These are phyloP conservation scores for Maudiozyma bulderi DNA, from an alignment of 805 yeast species.

Conservation along the genomic window DNA sequence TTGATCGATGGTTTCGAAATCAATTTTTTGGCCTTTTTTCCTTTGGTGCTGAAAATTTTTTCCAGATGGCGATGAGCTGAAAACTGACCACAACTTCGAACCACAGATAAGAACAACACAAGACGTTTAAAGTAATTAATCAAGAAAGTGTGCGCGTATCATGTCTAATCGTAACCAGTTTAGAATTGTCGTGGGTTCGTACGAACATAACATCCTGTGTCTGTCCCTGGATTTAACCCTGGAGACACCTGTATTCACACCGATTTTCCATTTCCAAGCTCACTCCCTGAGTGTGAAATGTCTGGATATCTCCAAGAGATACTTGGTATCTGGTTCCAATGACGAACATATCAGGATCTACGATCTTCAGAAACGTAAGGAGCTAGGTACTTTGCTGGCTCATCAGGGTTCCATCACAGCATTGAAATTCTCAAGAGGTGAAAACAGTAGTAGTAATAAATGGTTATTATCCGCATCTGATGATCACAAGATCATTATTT, in stretches of 20 bases:
- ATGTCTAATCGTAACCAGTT: slow-evolving; percentile 34
- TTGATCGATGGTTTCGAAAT: no score
- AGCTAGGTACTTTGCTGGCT: slow-evolving; percentile 78
- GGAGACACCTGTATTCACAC: slow-evolving; percentile 62
- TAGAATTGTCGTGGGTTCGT: slow-evolving; percentile 86
- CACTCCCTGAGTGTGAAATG: slow-evolving; percentile 83
- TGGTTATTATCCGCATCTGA: slow-evolving; percentile 90
- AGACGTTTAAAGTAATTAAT: no score
- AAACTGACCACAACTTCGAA: no score
- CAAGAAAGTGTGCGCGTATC: background rate
- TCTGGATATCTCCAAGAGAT: slow-evolving; percentile 72
- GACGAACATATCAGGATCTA: slow-evolving; percentile 93
- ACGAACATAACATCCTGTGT: slow-evolving; percentile 86
- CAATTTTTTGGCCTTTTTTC: background rate
- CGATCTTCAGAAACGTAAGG: slow-evolving; percentile 88
- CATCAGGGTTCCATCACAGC: slow-evolving; percentile 85
- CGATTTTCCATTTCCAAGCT: slow-evolving; percentile 92
- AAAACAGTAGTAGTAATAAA: slow-evolving; percentile 30
- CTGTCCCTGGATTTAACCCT: slow-evolving; percentile 57
- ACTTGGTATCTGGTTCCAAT: slow-evolving; percentile 86
- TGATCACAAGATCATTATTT: slow-evolving; percentile 79
- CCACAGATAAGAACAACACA: no score
- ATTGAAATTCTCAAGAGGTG: slow-evolving; percentile 57
- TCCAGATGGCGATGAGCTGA: background rate
- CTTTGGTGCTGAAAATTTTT: background rate